These are phyloP conservation scores for Pichia sporocuriosa DNA, from an alignment of 805 yeast species.

Conservation along the genomic window DNA sequence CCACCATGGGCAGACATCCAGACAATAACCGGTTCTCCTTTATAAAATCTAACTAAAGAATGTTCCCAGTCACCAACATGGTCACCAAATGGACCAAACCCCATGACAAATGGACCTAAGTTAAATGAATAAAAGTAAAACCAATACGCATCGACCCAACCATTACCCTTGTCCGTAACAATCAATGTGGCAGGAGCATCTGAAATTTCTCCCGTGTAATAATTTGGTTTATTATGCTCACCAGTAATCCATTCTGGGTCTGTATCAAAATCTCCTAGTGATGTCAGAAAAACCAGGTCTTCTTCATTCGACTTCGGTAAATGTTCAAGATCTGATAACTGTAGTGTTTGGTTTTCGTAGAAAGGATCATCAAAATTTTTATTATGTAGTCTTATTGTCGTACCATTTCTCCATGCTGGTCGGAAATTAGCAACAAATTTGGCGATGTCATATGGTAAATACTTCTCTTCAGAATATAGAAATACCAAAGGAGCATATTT, in stretches of 20 bases:
- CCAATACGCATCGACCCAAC: conserved; percentile 95
- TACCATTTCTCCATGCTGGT: conserved; percentile 46
- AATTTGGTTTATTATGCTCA: conserved; percentile 53
- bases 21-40: conserved; percentile 71
- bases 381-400: conserved; percentile 28
- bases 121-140: conserved; percentile 92
- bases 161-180: conserved; percentile 88
- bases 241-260: conserved; percentile 90
- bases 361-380: conserved; percentile 12
- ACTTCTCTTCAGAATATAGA: conserved; percentile 81
- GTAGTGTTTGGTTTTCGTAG: conserved; percentile 14
- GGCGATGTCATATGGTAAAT: conserved; percentile 74
- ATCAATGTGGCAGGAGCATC: conserved; percentile 77
- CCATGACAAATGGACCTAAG: conserved; percentile 95
- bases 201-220: conserved; percentile 61
- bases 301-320: conserved; percentile 28
- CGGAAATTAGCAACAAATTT: conserved; percentile 64
- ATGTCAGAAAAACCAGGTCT: conserved; percentile 47
- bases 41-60: conserved; percentile 73
- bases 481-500: conserved; percentile 75
- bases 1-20: conserved; percentile 99
- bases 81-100: conserved; percentile 93
- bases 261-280: conserved; percentile 60
- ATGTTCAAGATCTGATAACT: conserved; percentile 30
- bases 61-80: conserved; percentile 99